A percentile compares a stretch with the other conserved stretches of the same genome.
Conservation (phyloP, 257 asterid species). For the Cruciata laevipes region DNA sequence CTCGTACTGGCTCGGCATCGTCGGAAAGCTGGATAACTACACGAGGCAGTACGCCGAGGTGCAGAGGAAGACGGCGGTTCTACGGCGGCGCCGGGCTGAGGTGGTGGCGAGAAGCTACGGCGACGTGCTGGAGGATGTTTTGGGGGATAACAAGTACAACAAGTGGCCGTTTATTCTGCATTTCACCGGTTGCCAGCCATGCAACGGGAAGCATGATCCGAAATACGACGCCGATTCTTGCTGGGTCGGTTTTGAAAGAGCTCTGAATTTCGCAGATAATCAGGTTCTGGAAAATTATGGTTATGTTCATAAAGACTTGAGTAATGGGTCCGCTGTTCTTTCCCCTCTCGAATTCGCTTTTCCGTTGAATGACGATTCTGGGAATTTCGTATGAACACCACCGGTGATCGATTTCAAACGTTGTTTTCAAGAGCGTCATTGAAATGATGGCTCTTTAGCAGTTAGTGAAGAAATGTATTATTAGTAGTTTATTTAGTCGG, state of each 20-base stretch:
- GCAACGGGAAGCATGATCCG: conserved; percentile 25
- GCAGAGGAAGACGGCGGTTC: conserved; percentile 12
- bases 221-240: conserved; percentile 25
- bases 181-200: conserved; percentile 42
- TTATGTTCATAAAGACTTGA: conserved; percentile 19
- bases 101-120: conserved; percentile 18
- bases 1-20: conserved; percentile 27
- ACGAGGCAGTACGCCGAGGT: conserved; percentile 11
- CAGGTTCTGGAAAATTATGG: conserved; percentile 35
- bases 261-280: conserved; percentile 42
- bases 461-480: not conserved
- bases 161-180: conserved; percentile 32
- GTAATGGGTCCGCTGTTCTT: conserved; percentile 13
- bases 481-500: not conserved
- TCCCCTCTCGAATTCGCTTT: conserved; percentile 25
- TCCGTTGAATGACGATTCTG: not conserved
- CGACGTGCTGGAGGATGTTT: conserved; percentile 16
- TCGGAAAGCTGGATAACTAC: conserved; percentile 16
- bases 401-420: not conserved
- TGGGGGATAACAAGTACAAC: conserved; percentile 14
- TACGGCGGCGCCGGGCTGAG: conserved; percentile 27
- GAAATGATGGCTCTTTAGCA: not conserved
- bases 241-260: conserved; percentile 28
- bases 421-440: not conserved
- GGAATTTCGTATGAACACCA: not conserved